These are phyloP conservation scores for Prunus mira DNA, from an alignment of 306 rosid genomes.

Conservation along the genomic window DNA sequence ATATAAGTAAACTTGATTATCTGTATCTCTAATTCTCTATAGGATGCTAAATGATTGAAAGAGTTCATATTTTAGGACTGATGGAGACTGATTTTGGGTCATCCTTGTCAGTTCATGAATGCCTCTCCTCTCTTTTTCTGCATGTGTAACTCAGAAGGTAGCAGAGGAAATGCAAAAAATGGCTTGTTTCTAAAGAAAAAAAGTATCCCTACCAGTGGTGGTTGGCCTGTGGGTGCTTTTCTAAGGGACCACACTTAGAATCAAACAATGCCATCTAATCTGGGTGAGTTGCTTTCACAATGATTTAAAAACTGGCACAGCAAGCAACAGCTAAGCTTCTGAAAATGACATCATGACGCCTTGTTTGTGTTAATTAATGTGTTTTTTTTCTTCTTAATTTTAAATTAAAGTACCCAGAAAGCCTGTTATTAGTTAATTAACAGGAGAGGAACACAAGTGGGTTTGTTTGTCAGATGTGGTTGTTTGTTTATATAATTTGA, in stretches of 20 bases:
- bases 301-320: constrained; percentile 9
- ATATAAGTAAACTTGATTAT: background rate
- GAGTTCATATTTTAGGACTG: background rate
- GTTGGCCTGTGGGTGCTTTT: constrained; percentile 22
- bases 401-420: background rate
- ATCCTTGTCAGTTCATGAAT: constrained; percentile 19
- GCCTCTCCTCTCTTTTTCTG: background rate
- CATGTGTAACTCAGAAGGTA: constrained; percentile 19
- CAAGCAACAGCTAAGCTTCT: constrained; percentile 39
- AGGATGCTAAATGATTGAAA: constrained; percentile 5
- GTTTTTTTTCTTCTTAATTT: background rate
- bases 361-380: background rate
- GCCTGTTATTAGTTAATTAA: background rate
- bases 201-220: constrained; percentile 5
- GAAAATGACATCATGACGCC: constrained; percentile 18
- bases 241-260: constrained; percentile 27
- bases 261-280: constrained; percentile 21
- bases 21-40: background rate
- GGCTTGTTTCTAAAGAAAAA: constrained; percentile 31
- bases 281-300: constrained; percentile 37
- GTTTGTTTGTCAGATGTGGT: background rate
- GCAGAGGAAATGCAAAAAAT: constrained; percentile 29
- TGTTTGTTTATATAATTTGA: background rate
- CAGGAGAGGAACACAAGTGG: background rate
- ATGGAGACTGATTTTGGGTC: constrained; percentile 24